Evolutionary conservation across 768 basidiomycete species (phyloP).

Genomic region (Daedaleopsis nitida): DNA sequence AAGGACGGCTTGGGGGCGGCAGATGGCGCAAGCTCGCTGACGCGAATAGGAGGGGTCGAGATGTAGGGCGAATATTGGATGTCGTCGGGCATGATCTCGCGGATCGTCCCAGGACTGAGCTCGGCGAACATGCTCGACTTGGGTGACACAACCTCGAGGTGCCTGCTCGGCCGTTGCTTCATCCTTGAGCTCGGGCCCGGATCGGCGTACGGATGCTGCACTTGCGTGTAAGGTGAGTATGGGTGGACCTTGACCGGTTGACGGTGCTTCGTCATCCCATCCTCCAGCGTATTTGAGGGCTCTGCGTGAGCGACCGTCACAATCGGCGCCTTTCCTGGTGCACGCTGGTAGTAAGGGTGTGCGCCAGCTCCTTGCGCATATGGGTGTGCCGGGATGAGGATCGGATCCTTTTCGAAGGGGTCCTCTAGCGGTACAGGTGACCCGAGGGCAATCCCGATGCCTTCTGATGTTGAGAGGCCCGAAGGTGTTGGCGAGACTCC

Average conservation of each 20-base stretch:
- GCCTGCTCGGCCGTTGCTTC: background rate
- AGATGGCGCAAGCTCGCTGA: constrained; percentile 27
- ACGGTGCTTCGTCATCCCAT: constrained; percentile 16
- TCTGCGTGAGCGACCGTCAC: constrained; percentile 1
- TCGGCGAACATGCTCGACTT: constrained; percentile 29
- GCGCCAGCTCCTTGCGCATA: constrained; percentile 33
- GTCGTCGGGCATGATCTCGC: constrained; percentile 32
- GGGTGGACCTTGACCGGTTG: constrained; percentile 31
- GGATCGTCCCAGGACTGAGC: constrained; percentile 30
- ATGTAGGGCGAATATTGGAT: constrained; percentile 33
- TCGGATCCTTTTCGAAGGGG: constrained; percentile 15
- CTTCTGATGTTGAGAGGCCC: constrained; percentile 27
- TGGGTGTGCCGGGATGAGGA: constrained; percentile 36
- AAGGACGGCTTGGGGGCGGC: constrained; percentile 14
- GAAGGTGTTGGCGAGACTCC: constrained; percentile 36
- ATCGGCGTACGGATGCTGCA: constrained; percentile 25
- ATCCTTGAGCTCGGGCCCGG: background rate
- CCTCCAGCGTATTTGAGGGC: constrained; percentile 12
- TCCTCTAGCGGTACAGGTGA: constrained; percentile 35
- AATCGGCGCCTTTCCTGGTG: constrained; percentile 5
- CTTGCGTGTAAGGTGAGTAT: constrained; percentile 26
- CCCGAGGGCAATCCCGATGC: constrained; percentile 48
- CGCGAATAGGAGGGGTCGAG: constrained; percentile 13
- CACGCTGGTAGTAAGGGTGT: constrained; percentile 20
- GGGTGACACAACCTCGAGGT: constrained; percentile 3